These are phyloP conservation scores for Hypsizygus ulmarius DNA, from an alignment of 1,284 basidiomycete species.

Conservation along the genomic window DNA sequence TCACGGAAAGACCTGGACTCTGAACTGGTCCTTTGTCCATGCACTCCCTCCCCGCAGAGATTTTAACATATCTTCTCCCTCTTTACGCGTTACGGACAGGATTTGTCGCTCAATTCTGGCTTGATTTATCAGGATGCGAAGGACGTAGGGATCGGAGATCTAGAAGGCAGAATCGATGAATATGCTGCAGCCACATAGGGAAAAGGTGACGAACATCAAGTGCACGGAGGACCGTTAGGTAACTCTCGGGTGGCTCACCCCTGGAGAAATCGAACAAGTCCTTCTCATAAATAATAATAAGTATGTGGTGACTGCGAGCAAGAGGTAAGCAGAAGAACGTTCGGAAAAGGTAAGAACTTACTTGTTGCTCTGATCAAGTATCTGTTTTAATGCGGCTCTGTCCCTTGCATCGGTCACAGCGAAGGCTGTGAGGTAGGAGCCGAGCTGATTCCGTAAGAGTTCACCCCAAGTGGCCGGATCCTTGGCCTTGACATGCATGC, in stretches of 20 bases:
- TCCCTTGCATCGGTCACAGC: constrained; percentile 79
- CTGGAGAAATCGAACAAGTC: constrained; percentile 77
- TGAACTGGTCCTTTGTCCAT: constrained; percentile 60
- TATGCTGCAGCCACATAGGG: not conserved
- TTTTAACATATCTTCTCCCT: constrained; percentile 56
- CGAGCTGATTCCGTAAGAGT: constrained; percentile 68
- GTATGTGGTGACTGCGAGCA: constrained; percentile 33
- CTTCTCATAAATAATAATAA: constrained; percentile 62
- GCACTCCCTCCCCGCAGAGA: constrained; percentile 44
- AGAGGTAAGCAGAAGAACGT: not conserved
- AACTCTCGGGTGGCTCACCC: constrained; percentile 60
- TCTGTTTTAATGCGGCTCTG: constrained; percentile 51
- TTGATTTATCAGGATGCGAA: constrained; percentile 81
- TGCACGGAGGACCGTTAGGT: constrained; percentile 81
- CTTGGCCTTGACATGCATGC: constrained; percentile 72
- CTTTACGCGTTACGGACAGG: constrained; percentile 58
- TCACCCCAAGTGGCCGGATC: constrained; percentile 67
- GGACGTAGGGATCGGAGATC: constrained; percentile 75
- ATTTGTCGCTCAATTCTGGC: constrained; percentile 71
- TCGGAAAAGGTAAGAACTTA: constrained; percentile 32
- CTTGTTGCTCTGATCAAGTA: constrained; percentile 61
- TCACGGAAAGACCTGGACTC: constrained; percentile 61
- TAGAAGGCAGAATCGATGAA: constrained; percentile 29
- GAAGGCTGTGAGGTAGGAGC: constrained; percentile 65
- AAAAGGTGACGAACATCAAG: constrained; percentile 58